A percentile compares a stretch with the other conserved stretches of the same genome.
Conservation (phyloP, 225 moss, liverwort and hornwort species). For the Marchantia polymorpha region DNA sequence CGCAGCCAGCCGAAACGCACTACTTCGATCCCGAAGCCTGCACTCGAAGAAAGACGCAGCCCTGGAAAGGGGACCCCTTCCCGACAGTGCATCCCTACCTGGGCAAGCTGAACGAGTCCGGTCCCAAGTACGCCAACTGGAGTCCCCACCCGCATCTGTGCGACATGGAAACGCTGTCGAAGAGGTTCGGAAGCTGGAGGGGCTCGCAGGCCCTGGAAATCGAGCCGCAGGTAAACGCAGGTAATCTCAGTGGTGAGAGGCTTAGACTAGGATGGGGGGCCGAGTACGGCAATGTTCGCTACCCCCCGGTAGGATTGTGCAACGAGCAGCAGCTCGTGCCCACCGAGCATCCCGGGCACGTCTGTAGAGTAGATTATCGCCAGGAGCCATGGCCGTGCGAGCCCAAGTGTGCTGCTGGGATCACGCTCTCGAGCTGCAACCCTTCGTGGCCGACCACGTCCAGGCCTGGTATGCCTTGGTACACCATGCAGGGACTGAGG, state of each 20-base stretch:
- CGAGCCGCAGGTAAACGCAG: slow-evolving; percentile 35
- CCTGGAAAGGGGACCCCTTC: slow-evolving; percentile 39
- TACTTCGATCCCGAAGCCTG: slow-evolving; percentile 18
- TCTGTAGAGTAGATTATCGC: slow-evolving; percentile 32
- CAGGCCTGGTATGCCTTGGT: slow-evolving; percentile 38
- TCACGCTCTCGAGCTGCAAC: slow-evolving; percentile 28
- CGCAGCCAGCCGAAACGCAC: slow-evolving; percentile 14
- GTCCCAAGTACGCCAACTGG: slow-evolving; percentile 41
- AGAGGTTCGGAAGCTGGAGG: slow-evolving; percentile 44
- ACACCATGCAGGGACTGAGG: slow-evolving; percentile 30
- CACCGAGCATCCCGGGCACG: slow-evolving; percentile 30
- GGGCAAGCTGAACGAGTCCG: slow-evolving; percentile 32
- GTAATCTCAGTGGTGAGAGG: slow-evolving; percentile 35
- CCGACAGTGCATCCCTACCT: slow-evolving; percentile 43
- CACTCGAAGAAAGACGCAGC: slow-evolving; percentile 2
- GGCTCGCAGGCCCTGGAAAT: slow-evolving; percentile 26
- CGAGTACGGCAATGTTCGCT: slow-evolving; percentile 28
- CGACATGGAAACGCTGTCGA: slow-evolving; percentile 43
- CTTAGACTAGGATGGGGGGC: slow-evolving; percentile 34
- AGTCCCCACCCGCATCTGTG: slow-evolving; percentile 40
- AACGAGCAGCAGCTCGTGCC: slow-evolving; percentile 13
- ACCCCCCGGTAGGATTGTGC: slow-evolving; percentile 43
- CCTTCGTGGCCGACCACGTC: slow-evolving; percentile 43
- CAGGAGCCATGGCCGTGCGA: slow-evolving; percentile 19
- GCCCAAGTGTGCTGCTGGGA: slow-evolving; percentile 23